phyloP scores from a whole-genome alignment of 192 early-diverging fungal genomes.

The Diversispora epigaea region DNA sequence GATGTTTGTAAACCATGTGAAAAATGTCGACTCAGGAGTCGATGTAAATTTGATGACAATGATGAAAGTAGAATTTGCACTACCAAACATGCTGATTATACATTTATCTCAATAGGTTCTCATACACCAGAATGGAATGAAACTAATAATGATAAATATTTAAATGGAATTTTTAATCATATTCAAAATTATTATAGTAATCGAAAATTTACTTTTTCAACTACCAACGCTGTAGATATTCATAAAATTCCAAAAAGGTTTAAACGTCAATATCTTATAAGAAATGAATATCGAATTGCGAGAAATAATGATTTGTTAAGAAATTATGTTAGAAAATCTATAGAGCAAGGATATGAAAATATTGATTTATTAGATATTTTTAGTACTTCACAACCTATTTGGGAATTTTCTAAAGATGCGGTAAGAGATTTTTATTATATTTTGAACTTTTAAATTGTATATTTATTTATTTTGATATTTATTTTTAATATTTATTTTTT shows the following conservation, averaged over 20 bases:
- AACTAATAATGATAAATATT: neutral
- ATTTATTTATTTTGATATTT: too few species aligned
- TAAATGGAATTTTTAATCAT: neutral
- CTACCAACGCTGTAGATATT: neutral
- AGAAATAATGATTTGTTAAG: neutral
- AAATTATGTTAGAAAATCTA: neutral
- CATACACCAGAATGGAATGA: neutral
- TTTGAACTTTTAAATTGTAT: too few species aligned
- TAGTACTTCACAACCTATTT: neutral
- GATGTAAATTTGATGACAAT: neutral
- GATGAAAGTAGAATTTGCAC: neutral
- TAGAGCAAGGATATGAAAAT: neutral
- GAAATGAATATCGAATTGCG: neutral
- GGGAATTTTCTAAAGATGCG: neutral
- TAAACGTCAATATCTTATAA: neutral
- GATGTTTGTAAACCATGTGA: neutral
- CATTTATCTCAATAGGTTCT: neutral
- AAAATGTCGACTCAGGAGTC: neutral
- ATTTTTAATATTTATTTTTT: too few species aligned
- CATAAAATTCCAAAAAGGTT: neutral
- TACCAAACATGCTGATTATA: neutral
- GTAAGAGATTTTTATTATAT: neutral
- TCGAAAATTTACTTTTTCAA: neutral
- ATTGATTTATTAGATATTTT: conserved; percentile 3
- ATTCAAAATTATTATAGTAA: neutral